Conservation (phyloP, 352 stramenopile species). For the Pythium dissimile region DNA sequence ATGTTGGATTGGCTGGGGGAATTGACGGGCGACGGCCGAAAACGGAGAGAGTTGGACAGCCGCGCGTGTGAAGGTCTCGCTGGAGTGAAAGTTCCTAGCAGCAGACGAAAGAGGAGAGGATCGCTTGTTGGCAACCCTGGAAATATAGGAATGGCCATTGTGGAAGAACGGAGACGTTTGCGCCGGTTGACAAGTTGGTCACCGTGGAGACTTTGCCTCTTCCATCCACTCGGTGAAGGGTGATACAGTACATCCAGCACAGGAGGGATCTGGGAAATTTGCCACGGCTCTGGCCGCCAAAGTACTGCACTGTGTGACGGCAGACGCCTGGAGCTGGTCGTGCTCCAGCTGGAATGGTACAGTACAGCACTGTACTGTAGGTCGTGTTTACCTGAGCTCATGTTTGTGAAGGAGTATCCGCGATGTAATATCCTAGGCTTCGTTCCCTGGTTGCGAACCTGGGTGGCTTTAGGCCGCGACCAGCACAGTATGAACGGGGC, state of each 20-base stretch:
- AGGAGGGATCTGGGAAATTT: background rate
- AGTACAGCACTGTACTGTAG: background rate
- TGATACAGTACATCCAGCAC: background rate
- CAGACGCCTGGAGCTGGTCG: background rate
- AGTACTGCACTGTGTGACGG: background rate
- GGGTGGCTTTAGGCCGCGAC: background rate
- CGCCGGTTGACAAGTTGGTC: conserved; percentile 13
- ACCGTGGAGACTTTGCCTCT: background rate
- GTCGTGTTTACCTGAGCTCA: conserved; percentile 4
- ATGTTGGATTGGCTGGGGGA: background rate
- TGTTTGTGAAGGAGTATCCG: conserved; percentile 22
- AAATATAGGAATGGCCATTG: conserved; percentile 24
- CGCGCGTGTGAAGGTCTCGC: background rate
- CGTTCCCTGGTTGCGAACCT: too few relatives aligned
- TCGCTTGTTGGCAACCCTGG: conserved; percentile 8
- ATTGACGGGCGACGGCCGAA: background rate
- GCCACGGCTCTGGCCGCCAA: background rate
- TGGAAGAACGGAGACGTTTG: conserved; percentile 1
- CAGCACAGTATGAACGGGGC: background rate
- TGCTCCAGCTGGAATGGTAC: background rate
- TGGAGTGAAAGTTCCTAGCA: too few relatives aligned
- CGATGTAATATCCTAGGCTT: too few relatives aligned
- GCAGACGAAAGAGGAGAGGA: background rate
- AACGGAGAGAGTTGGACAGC: conserved; percentile 2
- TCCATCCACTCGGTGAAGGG: background rate